Evolutionary conservation across 1,139 yeast species (phyloP).

Genomic region (Scheffersomyces lignicola): DNA sequence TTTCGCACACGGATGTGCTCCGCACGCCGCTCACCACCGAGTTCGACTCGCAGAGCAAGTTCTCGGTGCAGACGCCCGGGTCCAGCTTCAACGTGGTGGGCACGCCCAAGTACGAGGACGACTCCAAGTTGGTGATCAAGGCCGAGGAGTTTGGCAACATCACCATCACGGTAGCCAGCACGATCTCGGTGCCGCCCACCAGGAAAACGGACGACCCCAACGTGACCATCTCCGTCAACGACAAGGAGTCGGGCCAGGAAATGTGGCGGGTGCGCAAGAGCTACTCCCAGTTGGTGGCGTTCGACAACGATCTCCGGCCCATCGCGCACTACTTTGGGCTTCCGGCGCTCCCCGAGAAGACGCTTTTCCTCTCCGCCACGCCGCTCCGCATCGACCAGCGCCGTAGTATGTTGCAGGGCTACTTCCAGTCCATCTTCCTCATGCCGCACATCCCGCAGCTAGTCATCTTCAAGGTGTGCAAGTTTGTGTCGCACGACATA

Average conservation of each 20-base stretch:
- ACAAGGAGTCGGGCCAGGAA: constrained; percentile 58
- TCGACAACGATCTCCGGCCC: constrained; percentile 59
- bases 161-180: constrained; percentile 56
- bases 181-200: constrained; percentile 43
- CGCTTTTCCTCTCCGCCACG: constrained; percentile 53
- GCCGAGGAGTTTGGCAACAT: constrained; percentile 70
- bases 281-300: constrained; percentile 50
- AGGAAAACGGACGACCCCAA: constrained; percentile 54
- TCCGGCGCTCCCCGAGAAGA: constrained; percentile 62
- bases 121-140: constrained; percentile 51
- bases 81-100: constrained; percentile 25
- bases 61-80: constrained; percentile 15
- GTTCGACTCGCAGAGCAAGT: constrained; percentile 5
- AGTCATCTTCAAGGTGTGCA: constrained; percentile 56
- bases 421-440: constrained; percentile 58
- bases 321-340: constrained; percentile 57
- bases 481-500: constrained; percentile 68
- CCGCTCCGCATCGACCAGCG: constrained; percentile 71
- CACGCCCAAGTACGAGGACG: constrained; percentile 28
- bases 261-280: constrained; percentile 74
- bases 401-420: constrained; percentile 54
- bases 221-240: constrained; percentile 61
- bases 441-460: constrained; percentile 62
- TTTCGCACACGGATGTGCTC: constrained; percentile 11
- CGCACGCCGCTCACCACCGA: constrained; percentile 10